These are phyloP conservation scores for Coemansia sp. DNA, from an alignment of 192 early-diverging fungal genomes.

Conservation along the genomic window DNA sequence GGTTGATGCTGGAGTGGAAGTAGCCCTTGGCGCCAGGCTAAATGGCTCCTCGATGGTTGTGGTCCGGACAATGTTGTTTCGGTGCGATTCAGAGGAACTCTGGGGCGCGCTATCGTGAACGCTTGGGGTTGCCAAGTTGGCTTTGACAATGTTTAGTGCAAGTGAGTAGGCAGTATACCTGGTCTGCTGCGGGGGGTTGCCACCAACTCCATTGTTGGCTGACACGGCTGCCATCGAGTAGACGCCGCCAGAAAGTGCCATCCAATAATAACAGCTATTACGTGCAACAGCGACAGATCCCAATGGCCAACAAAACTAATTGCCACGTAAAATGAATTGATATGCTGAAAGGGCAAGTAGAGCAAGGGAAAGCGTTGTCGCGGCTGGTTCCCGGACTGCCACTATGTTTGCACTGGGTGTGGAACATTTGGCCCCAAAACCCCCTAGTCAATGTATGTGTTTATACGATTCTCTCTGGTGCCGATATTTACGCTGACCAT, in stretches of 20 bases:
- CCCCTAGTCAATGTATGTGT: background rate
- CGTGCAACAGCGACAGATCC: background rate
- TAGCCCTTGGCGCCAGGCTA: background rate
- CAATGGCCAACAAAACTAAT: background rate
- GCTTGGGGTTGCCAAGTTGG: background rate
- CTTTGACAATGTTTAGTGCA: background rate
- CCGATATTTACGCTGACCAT: background rate
- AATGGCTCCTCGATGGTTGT: slow-evolving; percentile 4
- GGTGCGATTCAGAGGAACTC: background rate
- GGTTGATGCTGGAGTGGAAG: background rate
- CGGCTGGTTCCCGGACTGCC: background rate
- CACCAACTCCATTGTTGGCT: background rate
- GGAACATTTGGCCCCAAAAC: background rate
- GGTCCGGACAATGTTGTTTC: background rate
- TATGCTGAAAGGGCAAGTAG: background rate
- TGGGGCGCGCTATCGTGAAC: background rate
- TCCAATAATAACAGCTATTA: background rate
- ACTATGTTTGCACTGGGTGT: background rate
- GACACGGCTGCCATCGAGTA: background rate
- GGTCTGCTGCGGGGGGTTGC: background rate
- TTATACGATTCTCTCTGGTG: background rate
- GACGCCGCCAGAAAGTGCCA: background rate
- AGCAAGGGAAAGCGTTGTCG: background rate
- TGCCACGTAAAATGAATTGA: background rate
- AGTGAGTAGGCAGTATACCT: background rate